A percentile compares a stretch with the other conserved stretches of the same genome.
phyloP scores from a whole-genome alignment of 2,329 filamentous ascomycete species.

The Sclerotinia minor region DNA sequence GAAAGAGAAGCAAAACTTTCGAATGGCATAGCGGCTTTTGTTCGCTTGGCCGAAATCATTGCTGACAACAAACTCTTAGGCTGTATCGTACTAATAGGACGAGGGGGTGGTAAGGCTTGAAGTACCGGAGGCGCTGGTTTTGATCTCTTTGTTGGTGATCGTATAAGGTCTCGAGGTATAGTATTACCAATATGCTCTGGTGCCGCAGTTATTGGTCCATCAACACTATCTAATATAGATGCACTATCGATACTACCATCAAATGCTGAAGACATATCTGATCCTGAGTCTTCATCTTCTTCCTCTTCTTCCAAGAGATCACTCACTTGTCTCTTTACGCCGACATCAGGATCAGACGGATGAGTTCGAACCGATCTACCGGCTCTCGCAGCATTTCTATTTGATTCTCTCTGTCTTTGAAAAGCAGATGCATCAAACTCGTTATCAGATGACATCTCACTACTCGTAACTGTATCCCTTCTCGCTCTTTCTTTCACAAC shows the following conservation, averaged over 20 bases:
- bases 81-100: constrained; percentile 66
- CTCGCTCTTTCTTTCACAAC: constrained; percentile 68
- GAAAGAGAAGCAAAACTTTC: constrained; percentile 75
- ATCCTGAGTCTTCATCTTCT: constrained; percentile 59
- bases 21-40: constrained; percentile 69
- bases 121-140: constrained; percentile 58
- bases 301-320: constrained; percentile 53
- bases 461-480: constrained; percentile 77
- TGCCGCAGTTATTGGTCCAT: constrained; percentile 56
- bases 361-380: constrained; percentile 55
- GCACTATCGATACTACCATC: constrained; percentile 68
- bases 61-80: constrained; percentile 71
- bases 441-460: constrained; percentile 80
- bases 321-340: constrained; percentile 38
- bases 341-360: constrained; percentile 51
- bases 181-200: constrained; percentile 63
- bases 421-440: constrained; percentile 69
- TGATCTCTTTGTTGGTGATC: constrained; percentile 64
- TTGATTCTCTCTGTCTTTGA: constrained; percentile 62
- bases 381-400: constrained; percentile 57
- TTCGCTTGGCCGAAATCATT: constrained; percentile 70
- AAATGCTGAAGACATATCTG: constrained; percentile 65
- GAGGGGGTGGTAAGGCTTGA: constrained; percentile 67
- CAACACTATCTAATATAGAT: constrained; percentile 65
- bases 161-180: constrained; percentile 59